These are phyloP conservation scores for Leccinum incarnatum DNA, from an alignment of 768 basidiomycete species.

Conservation along the genomic window DNA sequence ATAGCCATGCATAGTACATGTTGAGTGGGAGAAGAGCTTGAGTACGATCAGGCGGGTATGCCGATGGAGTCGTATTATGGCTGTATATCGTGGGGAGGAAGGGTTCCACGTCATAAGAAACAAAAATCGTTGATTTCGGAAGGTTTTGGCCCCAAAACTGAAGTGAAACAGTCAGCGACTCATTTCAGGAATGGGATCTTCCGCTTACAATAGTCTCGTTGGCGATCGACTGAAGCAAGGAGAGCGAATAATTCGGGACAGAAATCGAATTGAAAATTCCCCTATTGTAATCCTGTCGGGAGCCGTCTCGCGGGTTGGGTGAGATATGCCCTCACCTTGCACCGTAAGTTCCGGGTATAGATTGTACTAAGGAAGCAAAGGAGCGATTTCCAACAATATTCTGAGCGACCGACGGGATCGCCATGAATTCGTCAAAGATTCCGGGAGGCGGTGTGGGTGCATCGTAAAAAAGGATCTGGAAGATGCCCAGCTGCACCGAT, in stretches of 20 bases:
- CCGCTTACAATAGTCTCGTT: constrained; percentile 16
- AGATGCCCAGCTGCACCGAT: constrained; percentile 10
- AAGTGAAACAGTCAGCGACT: constrained; percentile 4
- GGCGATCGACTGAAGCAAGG: constrained; percentile 16
- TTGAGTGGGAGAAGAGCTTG: constrained; percentile 41
- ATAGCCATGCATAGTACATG: constrained; percentile 35
- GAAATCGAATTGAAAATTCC: constrained; percentile 10
- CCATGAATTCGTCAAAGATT: constrained; percentile 26
- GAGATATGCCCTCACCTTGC: not conserved
- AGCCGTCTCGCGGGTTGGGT: not conserved
- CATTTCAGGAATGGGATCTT: not conserved
- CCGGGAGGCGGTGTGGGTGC: constrained; percentile 29
- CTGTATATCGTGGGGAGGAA: constrained; percentile 44
- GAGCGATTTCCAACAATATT: constrained; percentile 8
- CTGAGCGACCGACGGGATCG: constrained; percentile 8
- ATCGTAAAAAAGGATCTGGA: constrained; percentile 54
- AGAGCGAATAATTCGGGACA: constrained; percentile 2
- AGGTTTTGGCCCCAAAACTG: constrained; percentile 13
- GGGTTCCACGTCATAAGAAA: constrained; percentile 41
- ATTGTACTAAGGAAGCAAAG: constrained; percentile 16
- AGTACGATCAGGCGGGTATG: constrained; percentile 45
- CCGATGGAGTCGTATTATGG: constrained; percentile 37
- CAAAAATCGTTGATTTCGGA: not conserved
- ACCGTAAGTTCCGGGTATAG: not conserved
- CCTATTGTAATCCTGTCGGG: not conserved